Evolutionary conservation across 2,329 filamentous ascomycete genomes (phyloP).

Genomic region (Verticillium klebahnii): DNA sequence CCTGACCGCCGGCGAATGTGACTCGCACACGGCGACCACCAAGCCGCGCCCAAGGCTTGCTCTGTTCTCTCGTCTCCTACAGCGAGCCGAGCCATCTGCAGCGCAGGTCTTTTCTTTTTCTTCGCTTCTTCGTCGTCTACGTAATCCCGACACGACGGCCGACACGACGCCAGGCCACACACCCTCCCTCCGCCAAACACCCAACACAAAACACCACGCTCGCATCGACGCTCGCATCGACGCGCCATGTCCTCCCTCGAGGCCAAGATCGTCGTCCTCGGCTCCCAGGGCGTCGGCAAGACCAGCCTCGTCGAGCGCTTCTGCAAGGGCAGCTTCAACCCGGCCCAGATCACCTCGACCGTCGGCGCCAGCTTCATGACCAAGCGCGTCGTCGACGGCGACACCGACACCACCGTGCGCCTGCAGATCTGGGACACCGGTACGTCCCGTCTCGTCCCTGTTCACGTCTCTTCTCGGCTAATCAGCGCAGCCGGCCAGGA

Average conservation of each 20-base stretch:
- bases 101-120: neutral
- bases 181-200: no score
- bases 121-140: neutral
- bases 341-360: constrained; percentile 61
- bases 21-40: neutral
- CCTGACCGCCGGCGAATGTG: no score
- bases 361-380: constrained; percentile 77
- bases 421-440: constrained; percentile 95
- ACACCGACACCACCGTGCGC: constrained; percentile 82
- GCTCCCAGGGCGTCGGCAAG: constrained; percentile 75
- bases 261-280: constrained; percentile 77
- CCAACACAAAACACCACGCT: neutral
- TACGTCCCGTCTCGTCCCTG: constrained; percentile 21
- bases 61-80: neutral
- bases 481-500: constrained; percentile 71
- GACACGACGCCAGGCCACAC: no score
- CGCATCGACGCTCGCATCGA: neutral
- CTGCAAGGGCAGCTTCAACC: constrained; percentile 67
- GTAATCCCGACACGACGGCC: neutral
- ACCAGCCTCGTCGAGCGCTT: constrained; percentile 74
- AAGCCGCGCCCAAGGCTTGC: neutral
- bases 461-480: neutral
- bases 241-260: constrained; percentile 57
- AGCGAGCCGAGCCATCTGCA: neutral
- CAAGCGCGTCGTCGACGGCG: constrained; percentile 74